Evolutionary conservation across 2,329 filamentous ascomycete genomes (phyloP), one percentile per base, ranked within the genome.

Genomic region (Calonectria naviculata): DNA sequence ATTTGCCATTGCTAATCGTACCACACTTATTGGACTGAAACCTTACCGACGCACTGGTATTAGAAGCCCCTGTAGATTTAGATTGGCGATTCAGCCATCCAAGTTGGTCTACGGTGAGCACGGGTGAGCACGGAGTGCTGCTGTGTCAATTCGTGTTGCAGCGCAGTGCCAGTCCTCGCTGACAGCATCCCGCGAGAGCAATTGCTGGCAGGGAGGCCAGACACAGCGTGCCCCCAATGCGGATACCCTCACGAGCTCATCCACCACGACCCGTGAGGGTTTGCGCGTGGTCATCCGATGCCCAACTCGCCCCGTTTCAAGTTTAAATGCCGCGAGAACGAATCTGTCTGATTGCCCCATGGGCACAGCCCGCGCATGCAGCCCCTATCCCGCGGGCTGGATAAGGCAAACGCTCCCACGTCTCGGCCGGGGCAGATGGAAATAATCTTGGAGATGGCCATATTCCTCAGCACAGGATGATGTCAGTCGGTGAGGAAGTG

Each of bases 401-500:
- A 61, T 44, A 61, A 41, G 26, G 56, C 52, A 21, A 58, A 58
- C 38, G n/a, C 38, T 13, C 52, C 52, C 52, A 36, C 24, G 47
- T 52, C 56, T 41, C 56, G 36, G 47, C 47, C 60, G 60, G 60
- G 60, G n/a, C 19, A 47, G 36, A 36, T 29, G 38, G 41, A 24
- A 24, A 36, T 36, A 58, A 58, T 65, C 46, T 47, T 19, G 34
- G n/a, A 54, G 4, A 42, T 54, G 62, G 21, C n/a, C 47, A 24
- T 54, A 52, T 65, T 54, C 29, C 62, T 65, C 47, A 42, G 62
- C 46, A 56, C 47, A 65, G 58, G 34, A 65, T 65, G 62, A 65
- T 49, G 47, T 54, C 62, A 65, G n/a, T 44, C 62, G 62, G 62
- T 65, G 46, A 54, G 46, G 47, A 65, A 65, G 34, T 65, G 62